Conservation (phyloP, 768 basidiomycete genomes). For the Agrocybe pediades region DNA sequence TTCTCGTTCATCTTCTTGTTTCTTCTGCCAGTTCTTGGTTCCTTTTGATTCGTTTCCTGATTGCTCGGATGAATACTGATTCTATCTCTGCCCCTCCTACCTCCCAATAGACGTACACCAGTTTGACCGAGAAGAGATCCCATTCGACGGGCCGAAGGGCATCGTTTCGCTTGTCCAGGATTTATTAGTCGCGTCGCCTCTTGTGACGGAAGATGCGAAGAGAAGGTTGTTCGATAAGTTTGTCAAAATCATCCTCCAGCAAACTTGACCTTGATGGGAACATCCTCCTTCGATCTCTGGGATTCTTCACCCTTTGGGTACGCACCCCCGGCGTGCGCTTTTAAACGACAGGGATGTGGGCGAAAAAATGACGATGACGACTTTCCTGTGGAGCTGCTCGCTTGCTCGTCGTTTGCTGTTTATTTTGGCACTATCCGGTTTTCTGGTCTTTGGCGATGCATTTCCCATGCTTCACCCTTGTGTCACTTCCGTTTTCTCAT, state of each 20-base stretch:
- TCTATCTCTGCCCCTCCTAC: slow-evolving; percentile 1
- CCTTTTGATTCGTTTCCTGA: too few species aligned
- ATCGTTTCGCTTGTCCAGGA: slow-evolving; percentile 66
- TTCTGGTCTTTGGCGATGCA: too few species aligned
- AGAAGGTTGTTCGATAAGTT: slow-evolving; percentile 61
- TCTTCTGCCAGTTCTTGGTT: too few species aligned
- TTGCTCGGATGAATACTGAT: too few species aligned
- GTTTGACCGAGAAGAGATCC: slow-evolving; percentile 74
- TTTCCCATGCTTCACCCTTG: too few species aligned
- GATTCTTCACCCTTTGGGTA: too few species aligned
- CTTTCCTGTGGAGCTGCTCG: background rate
- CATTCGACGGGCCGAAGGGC: slow-evolving; percentile 73
- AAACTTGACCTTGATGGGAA: too few species aligned
- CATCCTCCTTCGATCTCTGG: too few species aligned
- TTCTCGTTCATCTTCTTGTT: slow-evolving; percentile 1
- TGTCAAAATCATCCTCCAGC: slow-evolving; percentile 57
- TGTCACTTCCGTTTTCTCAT: too few species aligned
- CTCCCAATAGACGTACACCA: slow-evolving; percentile 62
- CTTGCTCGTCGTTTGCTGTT: too few species aligned
- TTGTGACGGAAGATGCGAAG: slow-evolving; percentile 48
- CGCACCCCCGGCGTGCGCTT: too few species aligned
- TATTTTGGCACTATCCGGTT: background rate
- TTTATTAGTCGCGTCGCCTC: slow-evolving; percentile 52
- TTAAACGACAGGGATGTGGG: too few species aligned
- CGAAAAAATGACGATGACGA: background rate